phyloP scores from a whole-genome alignment of 495 filamentous ascomycete genomes.

The Lepraria neglecta region DNA sequence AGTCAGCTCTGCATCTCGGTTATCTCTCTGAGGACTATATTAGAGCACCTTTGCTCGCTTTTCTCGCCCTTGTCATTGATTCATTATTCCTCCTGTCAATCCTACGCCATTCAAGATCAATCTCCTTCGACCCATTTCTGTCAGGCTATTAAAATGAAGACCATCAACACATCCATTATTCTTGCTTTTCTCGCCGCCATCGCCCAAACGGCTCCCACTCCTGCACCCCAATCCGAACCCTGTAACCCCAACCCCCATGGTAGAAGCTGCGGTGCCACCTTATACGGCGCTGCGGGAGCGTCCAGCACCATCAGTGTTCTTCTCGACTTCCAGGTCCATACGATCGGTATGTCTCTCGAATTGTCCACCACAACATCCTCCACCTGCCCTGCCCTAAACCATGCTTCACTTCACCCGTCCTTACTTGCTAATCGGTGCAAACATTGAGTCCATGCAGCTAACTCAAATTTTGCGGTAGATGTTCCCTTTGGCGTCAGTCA shows the following conservation, averaged over 20 bases:
- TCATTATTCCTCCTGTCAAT: background rate
- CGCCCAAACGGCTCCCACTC: constrained; percentile 2
- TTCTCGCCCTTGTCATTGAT: background rate
- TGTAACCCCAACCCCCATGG: constrained; percentile 5
- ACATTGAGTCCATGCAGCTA: background rate
- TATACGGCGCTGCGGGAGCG: constrained; percentile 1
- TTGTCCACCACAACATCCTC: too few species aligned
- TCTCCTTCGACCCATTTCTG: background rate
- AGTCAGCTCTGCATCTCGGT: background rate
- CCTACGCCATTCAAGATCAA: background rate
- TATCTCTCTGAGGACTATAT: background rate
- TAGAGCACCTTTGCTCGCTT: background rate
- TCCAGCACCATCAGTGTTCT: background rate
- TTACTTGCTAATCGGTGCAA: too few species aligned
- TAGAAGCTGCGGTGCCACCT: background rate
- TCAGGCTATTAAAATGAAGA: constrained; percentile 1
- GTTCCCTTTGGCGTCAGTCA: background rate
- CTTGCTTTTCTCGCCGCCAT: background rate
- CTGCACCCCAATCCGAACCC: background rate
- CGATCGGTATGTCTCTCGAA: background rate
- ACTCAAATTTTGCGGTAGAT: background rate
- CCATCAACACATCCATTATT: background rate
- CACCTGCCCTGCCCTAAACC: background rate
- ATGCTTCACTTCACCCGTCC: background rate
- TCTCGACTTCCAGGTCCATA: background rate